These are phyloP conservation scores for Paraurostyla sp. DNA, from an alignment of 73 alveolate genomes.

Conservation along the genomic window DNA sequence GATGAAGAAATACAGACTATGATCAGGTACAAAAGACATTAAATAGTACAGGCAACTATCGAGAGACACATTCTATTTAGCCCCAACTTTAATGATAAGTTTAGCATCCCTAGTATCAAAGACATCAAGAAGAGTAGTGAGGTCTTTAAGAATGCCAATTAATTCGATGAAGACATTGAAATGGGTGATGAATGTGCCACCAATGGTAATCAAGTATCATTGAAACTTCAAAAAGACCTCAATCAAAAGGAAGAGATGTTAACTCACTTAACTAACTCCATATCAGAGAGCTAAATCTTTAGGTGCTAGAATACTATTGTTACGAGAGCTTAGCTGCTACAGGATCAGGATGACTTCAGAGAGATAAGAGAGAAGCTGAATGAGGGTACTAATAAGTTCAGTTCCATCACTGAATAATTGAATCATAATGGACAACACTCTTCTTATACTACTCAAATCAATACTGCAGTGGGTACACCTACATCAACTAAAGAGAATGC, in stretches of 20 bases:
- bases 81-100: background rate
- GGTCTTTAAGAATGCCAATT: background rate
- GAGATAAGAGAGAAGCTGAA: background rate
- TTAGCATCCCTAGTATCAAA: background rate
- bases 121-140: background rate
- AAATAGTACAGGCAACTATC: background rate
- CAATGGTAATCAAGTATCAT: background rate
- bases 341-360: conserved; percentile 20
- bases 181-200: background rate
- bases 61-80: background rate
- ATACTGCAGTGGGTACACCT: too few relatives aligned
- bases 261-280: background rate
- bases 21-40: conserved; percentile 51
- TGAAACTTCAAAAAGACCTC: background rate
- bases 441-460: background rate
- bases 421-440: background rate
- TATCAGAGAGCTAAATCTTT: background rate
- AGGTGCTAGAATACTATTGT: conserved; percentile 1
- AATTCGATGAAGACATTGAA: background rate
- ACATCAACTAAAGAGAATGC: too few relatives aligned
- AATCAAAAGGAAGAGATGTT: background rate
- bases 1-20: conserved; percentile 16
- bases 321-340: background rate
- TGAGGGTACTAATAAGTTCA: background rate
- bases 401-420: background rate